Evolutionary conservation across 805 yeast species (phyloP).

Genomic region (Naumovozyma baii): DNA sequence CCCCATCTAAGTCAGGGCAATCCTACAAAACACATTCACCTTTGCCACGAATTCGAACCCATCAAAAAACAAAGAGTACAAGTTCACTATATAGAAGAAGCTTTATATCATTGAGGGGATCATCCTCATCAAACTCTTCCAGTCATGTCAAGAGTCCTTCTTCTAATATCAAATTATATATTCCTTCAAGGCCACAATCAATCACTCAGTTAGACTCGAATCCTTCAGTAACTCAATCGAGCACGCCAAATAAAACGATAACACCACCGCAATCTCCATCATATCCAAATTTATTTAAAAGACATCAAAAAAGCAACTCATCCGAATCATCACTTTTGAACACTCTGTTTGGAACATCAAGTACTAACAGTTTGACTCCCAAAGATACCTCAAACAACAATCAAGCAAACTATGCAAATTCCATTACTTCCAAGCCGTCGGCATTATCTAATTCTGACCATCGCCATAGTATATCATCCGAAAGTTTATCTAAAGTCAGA

Average conservation of each 20-base stretch:
- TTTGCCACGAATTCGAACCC: constrained; percentile 24
- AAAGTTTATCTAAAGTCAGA: constrained; percentile 11
- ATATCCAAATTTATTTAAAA: constrained; percentile 44
- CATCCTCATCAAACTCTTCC: constrained; percentile 8
- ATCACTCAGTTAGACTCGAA: constrained; percentile 11
- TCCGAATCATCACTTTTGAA: constrained; percentile 43
- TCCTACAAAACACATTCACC: constrained; percentile 2
- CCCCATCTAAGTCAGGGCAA: constrained; percentile 13
- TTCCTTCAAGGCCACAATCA: constrained; percentile 22
- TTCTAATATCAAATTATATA: constrained; percentile 20
- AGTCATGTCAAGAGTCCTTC: constrained; percentile 1
- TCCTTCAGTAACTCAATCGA: too few relatives aligned
- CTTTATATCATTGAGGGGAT: constrained; percentile 25
- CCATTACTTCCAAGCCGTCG: not conserved
- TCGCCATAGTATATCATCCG: constrained; percentile 7
- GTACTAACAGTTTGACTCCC: constrained; percentile 2
- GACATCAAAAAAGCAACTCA: constrained; percentile 55
- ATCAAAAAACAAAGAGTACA: constrained; percentile 25
- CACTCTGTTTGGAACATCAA: constrained; percentile 29
- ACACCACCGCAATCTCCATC: constrained; percentile 25
- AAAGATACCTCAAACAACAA: not conserved
- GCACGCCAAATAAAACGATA: constrained; percentile 11
- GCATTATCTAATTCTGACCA: not conserved
- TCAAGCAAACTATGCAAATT: not conserved
- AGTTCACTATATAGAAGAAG: constrained; percentile 30